phyloP scores from a whole-genome alignment of 1,284 basidiomycete genomes.

The Leccinum subrobustum region DNA sequence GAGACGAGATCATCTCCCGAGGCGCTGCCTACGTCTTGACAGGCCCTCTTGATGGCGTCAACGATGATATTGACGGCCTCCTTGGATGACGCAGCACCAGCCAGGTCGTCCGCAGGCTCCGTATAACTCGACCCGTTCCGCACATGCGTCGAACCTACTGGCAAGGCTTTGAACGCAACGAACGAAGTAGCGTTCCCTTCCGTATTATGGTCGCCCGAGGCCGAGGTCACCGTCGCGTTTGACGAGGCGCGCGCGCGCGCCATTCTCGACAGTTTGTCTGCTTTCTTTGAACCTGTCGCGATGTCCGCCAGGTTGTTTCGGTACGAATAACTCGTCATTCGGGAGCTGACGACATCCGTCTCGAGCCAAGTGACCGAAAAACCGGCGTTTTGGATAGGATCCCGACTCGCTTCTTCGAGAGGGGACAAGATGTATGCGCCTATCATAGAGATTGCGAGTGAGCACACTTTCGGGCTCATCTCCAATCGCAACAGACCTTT shows the following conservation, averaged over 20 bases:
- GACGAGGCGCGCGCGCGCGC: slow-evolving; percentile 21
- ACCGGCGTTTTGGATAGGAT: slow-evolving; percentile 84
- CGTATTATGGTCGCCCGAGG: slow-evolving; percentile 27
- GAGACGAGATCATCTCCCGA: slow-evolving; percentile 49
- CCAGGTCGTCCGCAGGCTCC: slow-evolving; percentile 61
- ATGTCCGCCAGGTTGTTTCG: slow-evolving; percentile 56
- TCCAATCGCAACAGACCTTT: slow-evolving; percentile 56
- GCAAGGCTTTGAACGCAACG: slow-evolving; percentile 76
- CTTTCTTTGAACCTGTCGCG: slow-evolving; percentile 23
- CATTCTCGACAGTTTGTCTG: slow-evolving; percentile 15
- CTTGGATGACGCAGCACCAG: slow-evolving; percentile 64
- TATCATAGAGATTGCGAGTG: slow-evolving; percentile 29
- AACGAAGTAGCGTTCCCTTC: slow-evolving; percentile 42
- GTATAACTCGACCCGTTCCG: slow-evolving; percentile 54
- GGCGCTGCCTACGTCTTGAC: slow-evolving; percentile 56
- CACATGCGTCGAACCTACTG: slow-evolving; percentile 61
- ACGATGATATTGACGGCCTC: slow-evolving; percentile 78
- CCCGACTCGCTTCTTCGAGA: slow-evolving; percentile 85
- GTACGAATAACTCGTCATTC: slow-evolving; percentile 82
- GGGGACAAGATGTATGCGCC: slow-evolving; percentile 91
- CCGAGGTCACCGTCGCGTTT: slow-evolving; percentile 21
- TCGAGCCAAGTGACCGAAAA: slow-evolving; percentile 78
- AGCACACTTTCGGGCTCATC: neutral
- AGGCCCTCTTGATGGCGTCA: slow-evolving; percentile 65
- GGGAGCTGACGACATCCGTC: slow-evolving; percentile 60